A percentile compares a stretch with the other conserved stretches of the same genome.
Conservation (phyloP, 129 eudicot genomes). For the Flaveria ramosissima region DNA sequence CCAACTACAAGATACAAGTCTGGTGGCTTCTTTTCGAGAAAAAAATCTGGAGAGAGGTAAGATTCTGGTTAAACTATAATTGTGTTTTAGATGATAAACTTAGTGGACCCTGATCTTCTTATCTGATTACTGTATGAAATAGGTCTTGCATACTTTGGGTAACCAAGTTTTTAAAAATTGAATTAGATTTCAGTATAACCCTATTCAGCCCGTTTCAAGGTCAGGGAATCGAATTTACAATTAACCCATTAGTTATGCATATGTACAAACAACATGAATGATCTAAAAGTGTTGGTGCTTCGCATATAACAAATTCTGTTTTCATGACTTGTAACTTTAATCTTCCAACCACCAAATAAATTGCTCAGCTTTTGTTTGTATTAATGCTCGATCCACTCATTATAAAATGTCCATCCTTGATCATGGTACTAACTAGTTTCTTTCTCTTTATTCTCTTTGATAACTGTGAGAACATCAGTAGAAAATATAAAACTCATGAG, state of each 20-base stretch:
- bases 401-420: background rate
- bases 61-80: background rate
- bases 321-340: background rate
- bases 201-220: background rate
- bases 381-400: background rate
- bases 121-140: background rate
- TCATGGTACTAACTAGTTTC: background rate
- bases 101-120: background rate
- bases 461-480: background rate
- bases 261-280: background rate
- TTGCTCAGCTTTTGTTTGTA: background rate
- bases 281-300: background rate
- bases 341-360: background rate
- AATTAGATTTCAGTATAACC: background rate
- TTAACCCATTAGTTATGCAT: background rate
- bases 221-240: background rate
- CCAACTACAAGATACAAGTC: conserved; percentile 75
- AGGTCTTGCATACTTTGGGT: background rate
- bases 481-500: background rate
- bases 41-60: conserved; percentile 66
- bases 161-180: background rate
- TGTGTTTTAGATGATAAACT: background rate
- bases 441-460: background rate
- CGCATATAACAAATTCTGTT: background rate
- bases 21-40: conserved; percentile 72